Evolutionary conservation across 768 basidiomycete genomes (phyloP).

Genomic region (Phylloporus rhodoxanthus): DNA sequence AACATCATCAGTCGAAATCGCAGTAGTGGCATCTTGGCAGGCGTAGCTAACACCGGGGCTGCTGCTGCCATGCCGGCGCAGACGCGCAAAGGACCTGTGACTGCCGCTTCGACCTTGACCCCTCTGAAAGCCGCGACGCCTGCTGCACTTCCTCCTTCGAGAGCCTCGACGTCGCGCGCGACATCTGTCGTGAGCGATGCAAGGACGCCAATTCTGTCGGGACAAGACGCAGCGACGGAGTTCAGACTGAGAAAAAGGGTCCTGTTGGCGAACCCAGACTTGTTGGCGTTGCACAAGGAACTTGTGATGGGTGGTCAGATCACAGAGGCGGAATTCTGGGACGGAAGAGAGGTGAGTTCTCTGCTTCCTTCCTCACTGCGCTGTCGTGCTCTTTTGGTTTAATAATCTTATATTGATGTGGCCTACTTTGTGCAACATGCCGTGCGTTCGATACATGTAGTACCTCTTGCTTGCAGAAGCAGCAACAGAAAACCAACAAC

Average conservation of each 20-base stretch:
- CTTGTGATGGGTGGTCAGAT: conserved; percentile 83
- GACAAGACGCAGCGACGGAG: conserved; percentile 57
- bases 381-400: not conserved
- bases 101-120: conserved; percentile 8
- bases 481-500: conserved; percentile 64
- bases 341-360: conserved; percentile 74
- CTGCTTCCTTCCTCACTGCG: not conserved
- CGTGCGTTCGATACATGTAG: conserved; percentile 31
- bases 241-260: conserved; percentile 76
- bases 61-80: conserved; percentile 17
- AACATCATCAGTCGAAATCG: conserved; percentile 73
- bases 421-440: not conserved
- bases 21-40: conserved; percentile 27
- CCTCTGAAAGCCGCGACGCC: conserved; percentile 31
- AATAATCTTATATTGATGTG: conserved; percentile 9
- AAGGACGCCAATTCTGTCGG: conserved; percentile 49
- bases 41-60: not conserved
- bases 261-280: conserved; percentile 68
- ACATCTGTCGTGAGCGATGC: conserved; percentile 54
- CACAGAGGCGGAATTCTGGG: conserved; percentile 95
- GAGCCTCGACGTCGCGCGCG: conserved; percentile 53
- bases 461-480: conserved; percentile 73
- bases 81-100: conserved; percentile 23
- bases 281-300: conserved; percentile 78
- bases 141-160: conserved; percentile 29